Evolutionary conservation across 2,329 filamentous ascomycete species (phyloP), one percentile per base, ranked within the genome.

Genomic region (Macrophomina pseudophaseolina): DNA sequence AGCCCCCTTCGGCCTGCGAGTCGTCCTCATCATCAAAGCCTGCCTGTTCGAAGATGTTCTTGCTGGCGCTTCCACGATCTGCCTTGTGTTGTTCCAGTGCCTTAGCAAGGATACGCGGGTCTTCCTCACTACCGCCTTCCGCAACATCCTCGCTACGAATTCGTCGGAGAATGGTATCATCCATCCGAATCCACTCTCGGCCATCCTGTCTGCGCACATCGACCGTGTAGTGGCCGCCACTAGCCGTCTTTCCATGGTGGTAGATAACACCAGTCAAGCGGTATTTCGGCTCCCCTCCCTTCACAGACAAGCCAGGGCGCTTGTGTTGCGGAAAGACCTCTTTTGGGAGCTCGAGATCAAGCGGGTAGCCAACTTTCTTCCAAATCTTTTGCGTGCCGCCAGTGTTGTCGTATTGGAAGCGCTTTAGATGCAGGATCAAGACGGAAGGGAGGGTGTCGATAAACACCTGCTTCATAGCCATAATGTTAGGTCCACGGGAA

Each of bases 151-250:
- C 92, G 69, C 90, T 90, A 65, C 91, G 87, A 42, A 99, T 88
- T 48, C 93, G 90, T 68, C 91, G 88, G 70, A 99, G 93, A 68
- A 93, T 82, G 0, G 95, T 99, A 76, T 99, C 95, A 73, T 99
- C 95, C 71, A 99, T 88, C 65, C 94, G 91, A 66, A 99, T 91
- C 95, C 95, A 99, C 78, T 97, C 94, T 28, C 88, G 88, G n/a
- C 91, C 93, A 75, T 99, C 95, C 78, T 98, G 94, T 62, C 95
- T 90, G 67, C 94, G 89, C 48, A 97, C 91, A 77, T 99, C 95
- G n/a, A 96, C 94, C 1, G 95, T 99, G 79, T 99, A 99, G 78
- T 99, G 95, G 3, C 95, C 95, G 63, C 93, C 94, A 70, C 91
- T 96, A 42, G 95, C 95, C 72, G 96, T 97, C 83, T 97, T 97